Evolutionary conservation across 2,329 filamentous ascomycete genomes (phyloP), one percentile per base, ranked within the genome.

Genomic region (Clathrospora elynae): DNA sequence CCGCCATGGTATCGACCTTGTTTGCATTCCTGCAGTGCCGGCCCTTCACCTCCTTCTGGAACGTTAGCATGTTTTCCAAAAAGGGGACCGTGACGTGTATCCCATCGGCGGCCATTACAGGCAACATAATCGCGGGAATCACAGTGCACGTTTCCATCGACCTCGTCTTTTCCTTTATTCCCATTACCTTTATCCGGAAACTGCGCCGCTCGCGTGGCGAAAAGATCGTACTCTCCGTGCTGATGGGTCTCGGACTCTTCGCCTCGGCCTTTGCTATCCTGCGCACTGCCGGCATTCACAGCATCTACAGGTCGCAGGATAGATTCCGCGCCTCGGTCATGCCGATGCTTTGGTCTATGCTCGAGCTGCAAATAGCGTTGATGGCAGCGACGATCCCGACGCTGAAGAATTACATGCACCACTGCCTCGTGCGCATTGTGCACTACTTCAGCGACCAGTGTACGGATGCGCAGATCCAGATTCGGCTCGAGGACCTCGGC

Each of bases 341-440:
- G n/a, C 47, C 55, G 17, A 43, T 52, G 13, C 16, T 61, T 11
- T 63, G 54, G 53, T 56, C 60, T 10, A 40, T 51, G n/a, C 23
- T 65, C n/a, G 58, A 65, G 33, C 51, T 46, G 32, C 52, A 62
- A 14, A 47, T 64, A 18, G 61, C 53, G 7, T 43, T 62, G n/a
- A 58, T 63, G 18, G 61, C 55, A 4, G 61, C 61, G 9, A 63
- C 52, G 11, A 51, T 63, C 10, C 61, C 61, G 12, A 64, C 59
- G 16, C 43, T 64, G 23, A 61, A 61, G 48, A 33, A 30, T 13
- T 58, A 62, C 16, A 42, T 60, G 37, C 49, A 61, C 28, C 35
- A 34, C 2, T 22, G 30, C 13, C 37, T 59, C 7, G 16, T 54
- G 4, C 46, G 26, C 20, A 12, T 59, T 8, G 54, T 53, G 2